Conservation (phyloP, 176 grass and related monocot genomes). For the Leersia perrieri region DNA sequence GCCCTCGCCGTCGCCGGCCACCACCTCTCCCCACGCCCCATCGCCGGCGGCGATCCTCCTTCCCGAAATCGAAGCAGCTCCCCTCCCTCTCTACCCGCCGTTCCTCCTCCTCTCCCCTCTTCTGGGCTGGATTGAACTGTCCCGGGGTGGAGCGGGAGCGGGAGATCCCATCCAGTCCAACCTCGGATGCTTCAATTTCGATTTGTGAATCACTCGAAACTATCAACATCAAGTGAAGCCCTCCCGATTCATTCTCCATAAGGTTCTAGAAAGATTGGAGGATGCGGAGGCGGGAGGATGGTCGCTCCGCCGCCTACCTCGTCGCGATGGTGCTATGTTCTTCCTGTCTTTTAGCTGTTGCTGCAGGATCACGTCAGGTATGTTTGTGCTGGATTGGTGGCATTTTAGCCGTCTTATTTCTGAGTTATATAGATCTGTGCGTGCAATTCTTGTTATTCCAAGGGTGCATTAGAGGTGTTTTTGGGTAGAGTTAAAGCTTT, state of each 20-base stretch:
- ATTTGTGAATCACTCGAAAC: too few species aligned
- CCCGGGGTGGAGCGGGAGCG: too few species aligned
- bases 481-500: neutral
- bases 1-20: too few species aligned
- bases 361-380: constrained; percentile 34
- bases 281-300: constrained; percentile 14
- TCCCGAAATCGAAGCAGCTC: too few species aligned
- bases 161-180: too few species aligned
- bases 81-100: too few species aligned
- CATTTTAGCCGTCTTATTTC: neutral
- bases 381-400: neutral
- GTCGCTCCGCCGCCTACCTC: neutral
- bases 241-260: neutral
- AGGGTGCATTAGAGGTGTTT: neutral
- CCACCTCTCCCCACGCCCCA: too few species aligned
- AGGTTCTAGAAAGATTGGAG: constrained; percentile 13
- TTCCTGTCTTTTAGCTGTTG: constrained; percentile 15
- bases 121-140: too few species aligned
- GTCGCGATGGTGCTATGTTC: constrained; percentile 3
- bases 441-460: neutral
- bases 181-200: too few species aligned
- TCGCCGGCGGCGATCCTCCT: too few species aligned
- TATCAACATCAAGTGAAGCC: too few species aligned
- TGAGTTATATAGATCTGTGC: constrained; percentile 19
- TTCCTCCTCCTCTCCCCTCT: too few species aligned